phyloP scores from a whole-genome alignment of 441 rosid species.

The Croton laevigatus region DNA sequence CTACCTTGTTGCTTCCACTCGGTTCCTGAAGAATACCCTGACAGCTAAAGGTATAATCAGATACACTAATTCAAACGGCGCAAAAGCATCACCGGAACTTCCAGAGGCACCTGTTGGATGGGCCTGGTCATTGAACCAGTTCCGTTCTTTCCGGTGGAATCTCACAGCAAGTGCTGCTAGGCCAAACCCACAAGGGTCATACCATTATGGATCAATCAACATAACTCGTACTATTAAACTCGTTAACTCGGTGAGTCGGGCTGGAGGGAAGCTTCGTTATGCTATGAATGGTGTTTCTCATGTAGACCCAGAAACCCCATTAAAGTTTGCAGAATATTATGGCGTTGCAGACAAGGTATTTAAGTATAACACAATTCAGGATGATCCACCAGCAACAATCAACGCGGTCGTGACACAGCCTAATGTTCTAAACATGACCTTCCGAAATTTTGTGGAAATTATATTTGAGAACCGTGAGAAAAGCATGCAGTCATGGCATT shows the following conservation, averaged over 20 bases:
- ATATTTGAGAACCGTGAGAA: conserved; percentile 64
- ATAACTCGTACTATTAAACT: neutral
- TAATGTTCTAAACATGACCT: conserved; percentile 47
- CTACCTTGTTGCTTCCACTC: conserved; percentile 62
- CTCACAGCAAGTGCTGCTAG: neutral
- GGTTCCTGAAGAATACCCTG: conserved; percentile 40
- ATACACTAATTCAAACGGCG: conserved; percentile 41
- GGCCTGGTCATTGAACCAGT: neutral
- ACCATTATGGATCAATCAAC: neutral
- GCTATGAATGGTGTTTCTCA: neutral
- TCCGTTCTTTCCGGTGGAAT: neutral
- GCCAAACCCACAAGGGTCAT: neutral
- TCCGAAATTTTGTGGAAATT: conserved; percentile 52
- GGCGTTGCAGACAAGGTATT: conserved; percentile 44
- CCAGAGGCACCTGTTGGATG: conserved; percentile 48
- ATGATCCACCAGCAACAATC: conserved; percentile 34
- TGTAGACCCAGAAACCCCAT: neutral
- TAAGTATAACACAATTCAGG: conserved; percentile 48
- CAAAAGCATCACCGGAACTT: conserved; percentile 36
- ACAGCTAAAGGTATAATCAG: conserved; percentile 47
- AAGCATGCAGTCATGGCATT: neutral
- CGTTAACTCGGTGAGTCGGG: neutral
- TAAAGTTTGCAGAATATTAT: neutral
- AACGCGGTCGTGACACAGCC: conserved; percentile 29
- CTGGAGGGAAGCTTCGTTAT: neutral